Base-by-base conservation (phyloP, 2,329 filamentous ascomycete genomes). In the Neurospora sp. region DNA sequence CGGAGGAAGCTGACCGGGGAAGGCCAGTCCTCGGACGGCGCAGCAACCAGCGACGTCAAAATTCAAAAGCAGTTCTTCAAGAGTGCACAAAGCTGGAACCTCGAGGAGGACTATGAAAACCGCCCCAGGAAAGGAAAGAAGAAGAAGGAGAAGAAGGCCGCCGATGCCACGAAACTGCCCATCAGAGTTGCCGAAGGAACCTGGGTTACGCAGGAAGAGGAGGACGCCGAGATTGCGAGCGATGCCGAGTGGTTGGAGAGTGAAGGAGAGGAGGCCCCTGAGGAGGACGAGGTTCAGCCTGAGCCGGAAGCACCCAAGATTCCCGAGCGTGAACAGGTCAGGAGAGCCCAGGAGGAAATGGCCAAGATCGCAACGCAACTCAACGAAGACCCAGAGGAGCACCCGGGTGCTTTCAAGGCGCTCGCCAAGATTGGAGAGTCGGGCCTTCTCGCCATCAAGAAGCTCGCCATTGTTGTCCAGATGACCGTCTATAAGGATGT, bases 321-420 rank as follows among this genome's bases (percentile, higher is more conserved):
- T 38, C 88, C 93, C 0, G 84, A 91, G 73, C 87, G 90, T 70
- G 88, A 97, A 76, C 92, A 97, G 79, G 91, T 99, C 67, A 76
- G 92, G 33, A 88, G 91, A 72, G 93, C 94, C 10, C 97, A 99
- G 79, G 96, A 98, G 78, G 94, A 98, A 77, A 82, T 99, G 70
- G 95, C 96, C 23, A 90, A 90, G 75, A 87, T 96, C 71, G 96
- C 94, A 2, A 85, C 86, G 66, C 82, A 90, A 68, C 86, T 99
- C 76, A 97, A 96, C 76, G 94, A 98, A 79, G 90, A 96, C 72
- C 96, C 96, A 0, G 96, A 99, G 78, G 95, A 97, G 78, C 89
- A 99, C 78, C 87, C 91, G 52, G 88, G 89, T 62, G 88, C 89
- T 23, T 90, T 98, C 82, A 94, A 92, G 79, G 87, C 87, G 4